Base-by-base conservation (phyloP, 2,329 filamentous ascomycete genomes). In the Phaeosphaeriaceae sp. region DNA sequence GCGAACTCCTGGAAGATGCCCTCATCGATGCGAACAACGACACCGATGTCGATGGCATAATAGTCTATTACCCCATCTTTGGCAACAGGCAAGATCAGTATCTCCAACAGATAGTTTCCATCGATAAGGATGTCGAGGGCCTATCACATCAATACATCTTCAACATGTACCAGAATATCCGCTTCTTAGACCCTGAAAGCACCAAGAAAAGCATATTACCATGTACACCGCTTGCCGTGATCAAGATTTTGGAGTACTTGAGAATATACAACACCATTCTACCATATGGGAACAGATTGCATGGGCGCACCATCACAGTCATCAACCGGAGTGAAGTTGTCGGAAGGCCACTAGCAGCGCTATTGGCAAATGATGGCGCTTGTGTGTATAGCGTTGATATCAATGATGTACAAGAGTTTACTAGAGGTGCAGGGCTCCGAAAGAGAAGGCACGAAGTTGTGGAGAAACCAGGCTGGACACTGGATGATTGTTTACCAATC, bases 101-200 rank as follows among this genome's bases (percentile, higher is more conserved):
- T 74, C 86, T 99, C 60, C 93, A 97, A 77, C 92, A 97, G 77
- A 90, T 95, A 3, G 92, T 97, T 48, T 87, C 90, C 48, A 83
- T 96, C 35, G 78, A 83, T 74, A 97, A 99, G 76, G 94, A 99
- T 68, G 93, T 99, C 60, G 94, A 99, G 76, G 94, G 94, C 29
- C 85, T 99, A 50, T 91, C 88, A 64, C 93, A 97, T 76, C 87
- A 87, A 70, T 92, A 97, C 77, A 88, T 97, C 69, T 92, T 93
- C 84, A 99, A 99, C 83, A 97, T 99, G 92, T 99, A 97, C 78
- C 90, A 97, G 80, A 99, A 99, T 78, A 85, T 96, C 66, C 90
- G 94, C 59, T 97, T 92, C 79, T 82, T 99, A 48, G 94, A 99
- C 75, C 87, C 88, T 4, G 75, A 81, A 35, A 89, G 91, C 73